phyloP scores from a whole-genome alignment of 345 rosid species.

The Noccaea bulbosa region DNA sequence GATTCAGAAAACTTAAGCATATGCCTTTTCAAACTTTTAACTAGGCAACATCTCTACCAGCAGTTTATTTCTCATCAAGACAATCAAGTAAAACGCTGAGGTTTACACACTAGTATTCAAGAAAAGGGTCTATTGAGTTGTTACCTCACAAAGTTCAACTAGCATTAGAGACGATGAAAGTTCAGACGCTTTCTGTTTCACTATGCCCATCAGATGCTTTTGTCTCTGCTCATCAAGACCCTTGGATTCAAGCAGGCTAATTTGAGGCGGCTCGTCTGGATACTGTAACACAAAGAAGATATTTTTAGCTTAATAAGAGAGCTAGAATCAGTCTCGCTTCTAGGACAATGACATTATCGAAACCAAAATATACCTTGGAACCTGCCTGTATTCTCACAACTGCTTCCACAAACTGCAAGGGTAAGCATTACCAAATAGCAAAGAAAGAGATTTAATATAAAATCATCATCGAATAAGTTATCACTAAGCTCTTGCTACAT shows the following conservation, averaged over 20 bases:
- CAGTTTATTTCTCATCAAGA: not conserved
- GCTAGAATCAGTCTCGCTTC: not conserved
- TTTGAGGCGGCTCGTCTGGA: conserved; percentile 72
- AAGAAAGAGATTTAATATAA: not conserved
- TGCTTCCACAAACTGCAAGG: conserved; percentile 88
- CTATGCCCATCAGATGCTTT: conserved; percentile 54
- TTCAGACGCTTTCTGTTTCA: conserved; percentile 62
- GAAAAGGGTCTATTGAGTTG: not conserved
- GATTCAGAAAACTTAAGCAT: not conserved
- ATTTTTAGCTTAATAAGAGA: not conserved
- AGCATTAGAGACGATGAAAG: conserved; percentile 77
- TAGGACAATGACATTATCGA: not conserved
- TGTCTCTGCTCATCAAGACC: conserved; percentile 83
- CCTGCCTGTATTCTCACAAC: conserved; percentile 61
- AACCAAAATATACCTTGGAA: conserved; percentile 52
- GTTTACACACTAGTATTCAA: not conserved
- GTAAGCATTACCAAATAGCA: conserved; percentile 14
- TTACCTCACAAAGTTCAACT: conserved; percentile 90
- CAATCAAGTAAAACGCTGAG: not conserved
- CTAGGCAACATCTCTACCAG: not conserved
- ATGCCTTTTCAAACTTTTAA: not conserved
- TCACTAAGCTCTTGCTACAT: not conserved
- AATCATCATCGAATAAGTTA: not conserved
- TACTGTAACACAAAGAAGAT: conserved; percentile 53
- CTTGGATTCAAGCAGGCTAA: conserved; percentile 71